These are phyloP conservation scores for Boletus edulis DNA, from an alignment of 768 basidiomycete genomes.

Conservation along the genomic window DNA sequence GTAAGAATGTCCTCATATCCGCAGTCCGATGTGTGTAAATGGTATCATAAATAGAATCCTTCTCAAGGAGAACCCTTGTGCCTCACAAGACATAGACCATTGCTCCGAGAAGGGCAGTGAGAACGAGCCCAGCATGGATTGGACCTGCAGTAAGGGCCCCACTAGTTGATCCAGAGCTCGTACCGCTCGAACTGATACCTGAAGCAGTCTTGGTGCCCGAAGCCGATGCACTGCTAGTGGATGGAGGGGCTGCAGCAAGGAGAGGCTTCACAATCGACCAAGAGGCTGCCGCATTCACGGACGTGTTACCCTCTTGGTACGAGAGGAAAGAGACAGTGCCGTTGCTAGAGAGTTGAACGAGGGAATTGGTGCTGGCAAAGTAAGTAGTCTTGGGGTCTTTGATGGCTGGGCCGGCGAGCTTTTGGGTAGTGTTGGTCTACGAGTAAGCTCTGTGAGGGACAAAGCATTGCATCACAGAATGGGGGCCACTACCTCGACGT, in stretches of 20 bases:
- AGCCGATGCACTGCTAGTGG: conserved; percentile 19
- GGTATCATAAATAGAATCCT: conserved; percentile 6
- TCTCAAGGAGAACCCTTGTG: background rate
- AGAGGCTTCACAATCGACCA: conserved; percentile 51
- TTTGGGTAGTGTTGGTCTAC: conserved; percentile 63
- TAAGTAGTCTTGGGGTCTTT: conserved; percentile 63
- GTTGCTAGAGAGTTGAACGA: conserved; percentile 65
- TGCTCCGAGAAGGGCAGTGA: conserved; percentile 13
- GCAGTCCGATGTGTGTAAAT: background rate
- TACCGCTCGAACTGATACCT: conserved; percentile 13
- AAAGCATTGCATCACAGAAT: background rate
- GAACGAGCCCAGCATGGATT: conserved; percentile 13
- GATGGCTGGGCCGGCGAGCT: conserved; percentile 54
- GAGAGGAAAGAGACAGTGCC: conserved; percentile 62
- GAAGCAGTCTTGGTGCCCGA: conserved; percentile 18
- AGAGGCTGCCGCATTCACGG: conserved; percentile 42
- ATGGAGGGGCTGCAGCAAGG: conserved; percentile 41
- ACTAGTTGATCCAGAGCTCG: conserved; percentile 11
- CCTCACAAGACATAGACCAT: conserved; percentile 16
- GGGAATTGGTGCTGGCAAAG: conserved; percentile 56
- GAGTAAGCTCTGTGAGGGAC: conserved; percentile 5
- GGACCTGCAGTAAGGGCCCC: conserved; percentile 10
- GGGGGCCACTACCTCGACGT: conserved; percentile 50
- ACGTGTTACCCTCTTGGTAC: conserved; percentile 45
- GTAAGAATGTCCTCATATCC: background rate